Conservation (phyloP, 345 rosid species). For the Gossypium arboreum region DNA sequence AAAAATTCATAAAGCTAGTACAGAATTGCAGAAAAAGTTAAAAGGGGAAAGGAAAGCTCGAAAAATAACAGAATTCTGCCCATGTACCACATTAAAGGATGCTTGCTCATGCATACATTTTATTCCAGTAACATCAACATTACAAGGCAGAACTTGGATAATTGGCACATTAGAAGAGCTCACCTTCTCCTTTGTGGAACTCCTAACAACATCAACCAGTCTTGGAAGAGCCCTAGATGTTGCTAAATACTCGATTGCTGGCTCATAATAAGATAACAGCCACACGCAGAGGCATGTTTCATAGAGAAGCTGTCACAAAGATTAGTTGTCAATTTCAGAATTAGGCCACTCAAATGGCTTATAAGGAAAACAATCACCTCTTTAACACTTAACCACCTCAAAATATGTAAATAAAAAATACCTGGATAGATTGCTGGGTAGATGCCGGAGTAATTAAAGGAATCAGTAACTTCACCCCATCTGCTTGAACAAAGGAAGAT, state of each 20-base stretch:
- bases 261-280: slow-evolving; percentile 92
- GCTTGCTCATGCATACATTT: slow-evolving; percentile 11
- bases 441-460: slow-evolving; percentile 93
- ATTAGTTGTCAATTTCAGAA: slow-evolving; percentile 17
- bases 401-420: slow-evolving; percentile 16
- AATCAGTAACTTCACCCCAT: slow-evolving; percentile 86
- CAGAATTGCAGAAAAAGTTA: neutral
- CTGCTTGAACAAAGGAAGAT: slow-evolving; percentile 82
- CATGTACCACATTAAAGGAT: neutral
- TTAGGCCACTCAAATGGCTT: neutral
- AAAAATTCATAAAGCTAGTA: slow-evolving; percentile 5
- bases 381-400: slow-evolving; percentile 5
- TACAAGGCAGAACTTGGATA: slow-evolving; percentile 1
- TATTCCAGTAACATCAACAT: neutral
- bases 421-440: slow-evolving; percentile 97
- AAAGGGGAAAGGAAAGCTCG: slow-evolving; percentile 3
- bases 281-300: slow-evolving; percentile 94
- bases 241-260: slow-evolving; percentile 85
- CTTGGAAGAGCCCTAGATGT: slow-evolving; percentile 82
- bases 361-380: neutral
- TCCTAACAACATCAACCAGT: slow-evolving; percentile 73
- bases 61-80: neutral
- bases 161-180: slow-evolving; percentile 16
- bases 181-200: slow-evolving; percentile 96
- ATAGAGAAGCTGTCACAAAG: slow-evolving; percentile 76